A percentile compares a stretch with the other conserved stretches of the same genome.
Conservation (phyloP, 1,284 basidiomycete species). For the Boletus calvinii region DNA sequence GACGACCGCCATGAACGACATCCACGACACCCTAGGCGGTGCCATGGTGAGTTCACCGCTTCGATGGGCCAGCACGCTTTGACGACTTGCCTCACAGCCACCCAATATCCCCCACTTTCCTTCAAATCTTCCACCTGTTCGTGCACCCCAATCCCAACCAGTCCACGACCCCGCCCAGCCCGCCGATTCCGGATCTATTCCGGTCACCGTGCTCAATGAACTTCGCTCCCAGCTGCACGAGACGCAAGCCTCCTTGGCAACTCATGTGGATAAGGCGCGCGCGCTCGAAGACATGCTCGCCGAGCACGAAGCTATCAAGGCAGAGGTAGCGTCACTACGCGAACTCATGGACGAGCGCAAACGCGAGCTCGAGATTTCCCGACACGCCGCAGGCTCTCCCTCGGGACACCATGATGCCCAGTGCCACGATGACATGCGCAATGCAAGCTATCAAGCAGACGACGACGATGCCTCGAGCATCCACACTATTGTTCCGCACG, state of each 20-base stretch:
- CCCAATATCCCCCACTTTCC: slow-evolving; percentile 60
- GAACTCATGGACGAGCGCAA: slow-evolving; percentile 67
- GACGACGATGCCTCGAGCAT: slow-evolving; percentile 61
- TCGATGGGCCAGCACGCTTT: not conserved
- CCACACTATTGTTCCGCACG: slow-evolving; percentile 60
- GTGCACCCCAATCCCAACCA: slow-evolving; percentile 52
- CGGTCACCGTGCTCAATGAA: slow-evolving; percentile 33
- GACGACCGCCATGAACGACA: slow-evolving; percentile 83
- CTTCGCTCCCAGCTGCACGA: slow-evolving; percentile 85
- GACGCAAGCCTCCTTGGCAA: slow-evolving; percentile 78
- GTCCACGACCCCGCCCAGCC: slow-evolving; percentile 26
- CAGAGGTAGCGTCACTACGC: slow-evolving; percentile 72
- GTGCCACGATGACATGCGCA: slow-evolving; percentile 30
- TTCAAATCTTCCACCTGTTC: slow-evolving; percentile 61
- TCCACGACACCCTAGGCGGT: slow-evolving; percentile 90
- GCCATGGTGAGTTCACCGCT: slow-evolving; percentile 55
- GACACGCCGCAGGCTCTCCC: slow-evolving; percentile 24
- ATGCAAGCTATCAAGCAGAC: slow-evolving; percentile 46
- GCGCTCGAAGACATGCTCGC: slow-evolving; percentile 80
- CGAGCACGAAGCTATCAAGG: slow-evolving; percentile 86
- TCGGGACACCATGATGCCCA: slow-evolving; percentile 27
- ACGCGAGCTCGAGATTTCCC: slow-evolving; percentile 29
- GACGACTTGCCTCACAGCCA: slow-evolving; percentile 42
- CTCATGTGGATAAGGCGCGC: slow-evolving; percentile 84
- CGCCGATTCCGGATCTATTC: slow-evolving; percentile 25